Evolutionary conservation across 208 protist species (phyloP), one percentile per base, ranked within the genome.

Genomic region (Leishmania amazonensis): DNA sequence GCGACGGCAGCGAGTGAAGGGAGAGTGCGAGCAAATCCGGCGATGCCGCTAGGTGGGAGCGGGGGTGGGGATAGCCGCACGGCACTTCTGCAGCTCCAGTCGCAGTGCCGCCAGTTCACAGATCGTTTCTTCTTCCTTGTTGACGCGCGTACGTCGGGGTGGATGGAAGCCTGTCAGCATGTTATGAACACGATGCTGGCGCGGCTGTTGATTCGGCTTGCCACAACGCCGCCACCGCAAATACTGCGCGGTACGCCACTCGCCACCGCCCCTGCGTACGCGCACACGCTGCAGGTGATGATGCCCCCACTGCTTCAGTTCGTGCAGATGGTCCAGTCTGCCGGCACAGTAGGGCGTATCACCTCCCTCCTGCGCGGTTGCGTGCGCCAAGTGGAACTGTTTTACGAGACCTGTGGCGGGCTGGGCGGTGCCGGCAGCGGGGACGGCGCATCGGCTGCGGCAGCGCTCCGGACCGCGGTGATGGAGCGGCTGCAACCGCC

Each of bases 71-170:
- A 84, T 67, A 80, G 84, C 57, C 64, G 81, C 28, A 62, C 81
- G 6, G 73, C 81, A 3, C 45, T 85, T 53, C 65, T 68, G 58
- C 85, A 88, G 79, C 76, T 88, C 2, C 81, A 85, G 71, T 77
- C 83, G 75, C 85, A 88, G 58, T 85, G 76, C 24, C 62, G 79
- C 21, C 85, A 88, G 57, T 88, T 88, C 64, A 78, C 82, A 24
- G 81, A 82, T n/a, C 85, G 83, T 65, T 85, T 86, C 79, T 88
- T 88, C 65, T 88, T 88, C 28, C 57, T 88, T 3, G 73, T 88
- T 13, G 85, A 88, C 72, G 62, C 76, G 60, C 85, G 81, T 53
- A 86, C 85, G 31, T 83, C 85, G 45, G 85, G 81, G 49, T 88
- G 81, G 85, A 31, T 83, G 54, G 76, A 82, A 76, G 79, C 79